Percentiles rank a stretch among this genome's conserved stretches.
phyloP scores from a whole-genome alignment of 768 basidiomycete genomes.

The Trametes coccinea region DNA sequence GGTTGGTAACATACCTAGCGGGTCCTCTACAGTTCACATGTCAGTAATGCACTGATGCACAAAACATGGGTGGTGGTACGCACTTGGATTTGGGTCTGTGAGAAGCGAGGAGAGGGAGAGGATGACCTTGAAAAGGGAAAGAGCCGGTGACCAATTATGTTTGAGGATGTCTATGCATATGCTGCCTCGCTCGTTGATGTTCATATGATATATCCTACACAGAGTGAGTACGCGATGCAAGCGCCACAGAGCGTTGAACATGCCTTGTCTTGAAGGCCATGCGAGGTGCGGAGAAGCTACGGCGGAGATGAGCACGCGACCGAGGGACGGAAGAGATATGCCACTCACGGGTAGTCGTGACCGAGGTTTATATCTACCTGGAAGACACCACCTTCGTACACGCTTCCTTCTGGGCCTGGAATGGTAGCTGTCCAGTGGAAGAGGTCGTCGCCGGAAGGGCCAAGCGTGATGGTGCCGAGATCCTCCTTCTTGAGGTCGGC shows the following conservation, averaged over 20 bases:
- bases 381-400: constrained; percentile 81
- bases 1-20: constrained; percentile 51
- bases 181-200: constrained; percentile 76
- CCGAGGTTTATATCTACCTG: constrained; percentile 65
- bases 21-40: constrained; percentile 52
- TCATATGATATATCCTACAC: constrained; percentile 68
- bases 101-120: constrained; percentile 90
- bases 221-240: not conserved
- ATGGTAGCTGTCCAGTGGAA: constrained; percentile 76
- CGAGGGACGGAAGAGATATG: not conserved
- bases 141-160: constrained; percentile 90
- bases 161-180: constrained; percentile 93
- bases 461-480: constrained; percentile 68
- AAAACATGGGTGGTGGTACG: constrained; percentile 30
- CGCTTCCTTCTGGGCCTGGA: constrained; percentile 80
- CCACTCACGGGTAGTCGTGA: constrained; percentile 74
- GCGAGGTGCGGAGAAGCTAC: constrained; percentile 77
- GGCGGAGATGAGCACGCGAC: constrained; percentile 7
- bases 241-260: constrained; percentile 18
- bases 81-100: constrained; percentile 93
- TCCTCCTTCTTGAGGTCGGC: constrained; percentile 82
- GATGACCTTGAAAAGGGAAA: constrained; percentile 93
- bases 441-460: constrained; percentile 63
- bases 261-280: constrained; percentile 76
- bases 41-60: constrained; percentile 6